Evolutionary conservation across 2,329 filamentous ascomycete genomes (phyloP).

Genomic region (Pseudocercospora fijiensis): DNA sequence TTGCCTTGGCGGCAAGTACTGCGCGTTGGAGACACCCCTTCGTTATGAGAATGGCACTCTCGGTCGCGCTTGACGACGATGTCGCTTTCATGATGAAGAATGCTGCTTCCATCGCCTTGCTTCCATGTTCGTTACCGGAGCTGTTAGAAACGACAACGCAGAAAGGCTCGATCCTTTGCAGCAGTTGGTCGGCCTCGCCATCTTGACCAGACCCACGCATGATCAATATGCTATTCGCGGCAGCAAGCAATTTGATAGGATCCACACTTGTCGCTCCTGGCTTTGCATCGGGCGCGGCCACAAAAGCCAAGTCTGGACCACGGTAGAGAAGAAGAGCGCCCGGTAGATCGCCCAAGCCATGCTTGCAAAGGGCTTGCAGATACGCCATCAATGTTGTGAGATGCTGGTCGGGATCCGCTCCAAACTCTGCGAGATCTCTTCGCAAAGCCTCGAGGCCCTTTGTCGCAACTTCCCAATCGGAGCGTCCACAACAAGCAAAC

Average conservation of each 20-base stretch:
- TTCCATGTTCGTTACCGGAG: constrained; percentile 67
- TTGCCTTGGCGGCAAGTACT: constrained; percentile 65
- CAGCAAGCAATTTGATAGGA: constrained; percentile 46
- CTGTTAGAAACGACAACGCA: constrained; percentile 67
- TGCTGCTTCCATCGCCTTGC: constrained; percentile 72
- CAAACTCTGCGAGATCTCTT: constrained; percentile 29
- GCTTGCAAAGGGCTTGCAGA: constrained; percentile 70
- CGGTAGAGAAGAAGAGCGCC: constrained; percentile 67
- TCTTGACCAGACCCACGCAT: constrained; percentile 41
- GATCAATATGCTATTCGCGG: constrained; percentile 52
- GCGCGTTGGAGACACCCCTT: constrained; percentile 77
- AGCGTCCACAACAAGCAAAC: constrained; percentile 67
- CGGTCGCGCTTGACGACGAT: constrained; percentile 50
- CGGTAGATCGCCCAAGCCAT: constrained; percentile 72
- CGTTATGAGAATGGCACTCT: constrained; percentile 65
- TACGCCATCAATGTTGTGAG: constrained; percentile 56
- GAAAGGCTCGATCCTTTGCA: constrained; percentile 65
- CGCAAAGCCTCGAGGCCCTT: constrained; percentile 58
- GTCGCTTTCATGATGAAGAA: constrained; percentile 71
- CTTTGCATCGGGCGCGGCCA: constrained; percentile 41
- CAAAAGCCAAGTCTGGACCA: constrained; percentile 55
- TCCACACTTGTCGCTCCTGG: constrained; percentile 39
- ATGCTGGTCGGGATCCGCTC: constrained; percentile 15
- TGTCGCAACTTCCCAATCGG: constrained; percentile 66
- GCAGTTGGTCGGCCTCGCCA: constrained; percentile 57